A percentile compares a stretch with the other conserved stretches of the same genome.
phyloP scores from a whole-genome alignment of 306 rosid genomes.

The Prunus davidiana region DNA sequence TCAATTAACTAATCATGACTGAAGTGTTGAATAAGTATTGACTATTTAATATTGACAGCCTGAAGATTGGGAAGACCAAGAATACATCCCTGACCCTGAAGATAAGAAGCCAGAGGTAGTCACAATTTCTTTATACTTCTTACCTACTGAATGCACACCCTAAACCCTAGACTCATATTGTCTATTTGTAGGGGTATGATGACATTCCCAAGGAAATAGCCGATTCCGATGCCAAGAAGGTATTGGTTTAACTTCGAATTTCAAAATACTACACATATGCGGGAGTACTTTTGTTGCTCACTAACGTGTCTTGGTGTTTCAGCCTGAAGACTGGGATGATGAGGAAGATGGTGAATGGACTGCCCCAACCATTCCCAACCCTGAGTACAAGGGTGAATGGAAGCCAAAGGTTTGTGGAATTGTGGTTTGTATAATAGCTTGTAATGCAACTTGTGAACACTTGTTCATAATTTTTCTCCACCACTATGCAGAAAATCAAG shows the following conservation, averaged over 20 bases:
- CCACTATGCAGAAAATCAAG: constrained; percentile 73
- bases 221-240: constrained; percentile 95
- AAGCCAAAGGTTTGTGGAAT: constrained; percentile 69
- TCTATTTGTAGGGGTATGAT: constrained; percentile 73
- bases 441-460: neutral
- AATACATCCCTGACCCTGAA: constrained; percentile 92
- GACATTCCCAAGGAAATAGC: constrained; percentile 81
- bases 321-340: constrained; percentile 99
- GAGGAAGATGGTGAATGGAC: constrained; percentile 99
- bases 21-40: constrained; percentile 13
- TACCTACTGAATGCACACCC: neutral
- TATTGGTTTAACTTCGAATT: constrained; percentile 7
- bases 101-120: constrained; percentile 95
- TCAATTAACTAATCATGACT: neutral
- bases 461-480: constrained; percentile 14
- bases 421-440: neutral
- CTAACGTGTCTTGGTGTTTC: constrained; percentile 23
- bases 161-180: neutral
- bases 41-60: constrained; percentile 53
- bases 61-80: constrained; percentile 99
- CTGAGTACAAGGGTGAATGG: constrained; percentile 99
- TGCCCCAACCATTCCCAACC: constrained; percentile 90
- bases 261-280: neutral
- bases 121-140: neutral
- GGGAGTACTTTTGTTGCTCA: constrained; percentile 12